Evolutionary conservation across 805 yeast genomes (phyloP).

Genomic region (Candida tallmaniae): DNA sequence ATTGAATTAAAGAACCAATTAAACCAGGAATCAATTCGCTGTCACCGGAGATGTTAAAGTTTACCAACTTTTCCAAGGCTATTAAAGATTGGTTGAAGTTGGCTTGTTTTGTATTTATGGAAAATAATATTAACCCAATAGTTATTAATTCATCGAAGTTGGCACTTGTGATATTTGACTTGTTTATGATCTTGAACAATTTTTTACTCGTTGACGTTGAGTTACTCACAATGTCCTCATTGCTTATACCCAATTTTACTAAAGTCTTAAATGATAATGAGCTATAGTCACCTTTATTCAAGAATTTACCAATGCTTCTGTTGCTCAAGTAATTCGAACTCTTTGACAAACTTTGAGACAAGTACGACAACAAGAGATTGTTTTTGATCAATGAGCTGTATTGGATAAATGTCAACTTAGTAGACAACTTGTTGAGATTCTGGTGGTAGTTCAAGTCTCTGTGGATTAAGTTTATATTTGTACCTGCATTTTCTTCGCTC

Average conservation of each 20-base stretch:
- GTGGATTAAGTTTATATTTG: conserved; percentile 28
- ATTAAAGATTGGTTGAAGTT: conserved; percentile 28
- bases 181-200: conserved; percentile 16
- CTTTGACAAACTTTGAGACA: conserved; percentile 32
- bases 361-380: conserved; percentile 38
- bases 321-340: conserved; percentile 19
- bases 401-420: conserved; percentile 34
- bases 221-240: conserved; percentile 20
- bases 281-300: conserved; percentile 25
- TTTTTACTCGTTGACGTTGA: conserved; percentile 17
- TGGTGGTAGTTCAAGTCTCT: conserved; percentile 33
- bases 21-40: conserved; percentile 44
- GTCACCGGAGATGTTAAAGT: conserved; percentile 7
- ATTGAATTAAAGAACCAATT: conserved; percentile 43
- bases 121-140: conserved; percentile 26
- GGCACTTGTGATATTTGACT: neutral
- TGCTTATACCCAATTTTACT: conserved; percentile 22
- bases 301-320: conserved; percentile 12
- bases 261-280: conserved; percentile 27
- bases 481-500: conserved; percentile 1
- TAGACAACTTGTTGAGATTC: conserved; percentile 29
- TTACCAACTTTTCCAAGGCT: conserved; percentile 30
- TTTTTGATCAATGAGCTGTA: conserved; percentile 38
- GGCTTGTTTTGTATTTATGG: conserved; percentile 16
- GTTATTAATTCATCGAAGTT: conserved; percentile 17